phyloP scores from a whole-genome alignment of 192 early-diverging fungal genomes.

The Hyaloraphidium curvatum region DNA sequence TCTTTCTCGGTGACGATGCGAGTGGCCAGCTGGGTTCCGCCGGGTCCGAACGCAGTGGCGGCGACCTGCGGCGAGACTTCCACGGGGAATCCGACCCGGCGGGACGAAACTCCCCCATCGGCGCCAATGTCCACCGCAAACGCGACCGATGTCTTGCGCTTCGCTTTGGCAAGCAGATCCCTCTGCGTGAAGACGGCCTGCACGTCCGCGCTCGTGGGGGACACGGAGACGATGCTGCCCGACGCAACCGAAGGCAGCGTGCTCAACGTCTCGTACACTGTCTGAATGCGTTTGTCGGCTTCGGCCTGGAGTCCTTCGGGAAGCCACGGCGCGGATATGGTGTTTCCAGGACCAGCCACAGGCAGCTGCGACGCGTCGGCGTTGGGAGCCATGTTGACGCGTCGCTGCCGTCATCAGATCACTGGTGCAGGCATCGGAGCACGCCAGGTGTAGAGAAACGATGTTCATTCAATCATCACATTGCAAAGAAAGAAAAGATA shows the following conservation, averaged over 20 bases:
- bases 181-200: background rate
- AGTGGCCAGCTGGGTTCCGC: background rate
- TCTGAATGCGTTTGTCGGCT: background rate
- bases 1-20: background rate
- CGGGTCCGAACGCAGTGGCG: background rate
- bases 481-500: too few species aligned
- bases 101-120: background rate
- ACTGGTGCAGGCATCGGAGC: background rate
- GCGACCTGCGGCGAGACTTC: background rate
- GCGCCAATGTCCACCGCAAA: background rate
- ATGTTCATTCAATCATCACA: background rate
- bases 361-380: background rate
- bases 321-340: background rate
- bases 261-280: background rate
- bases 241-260: background rate
- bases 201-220: background rate
- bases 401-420: background rate
- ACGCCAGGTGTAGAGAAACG: background rate
- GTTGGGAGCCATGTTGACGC: background rate
- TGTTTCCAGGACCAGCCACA: background rate
- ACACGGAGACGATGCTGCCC: background rate
- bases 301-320: background rate
- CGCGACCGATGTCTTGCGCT: background rate
- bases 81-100: background rate
- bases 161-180: background rate